A percentile compares a stretch with the other conserved stretches of the same genome.
These are phyloP conservation scores for Naganishia antarctica DNA, from an alignment of 768 basidiomycete genomes.

Conservation along the genomic window DNA sequence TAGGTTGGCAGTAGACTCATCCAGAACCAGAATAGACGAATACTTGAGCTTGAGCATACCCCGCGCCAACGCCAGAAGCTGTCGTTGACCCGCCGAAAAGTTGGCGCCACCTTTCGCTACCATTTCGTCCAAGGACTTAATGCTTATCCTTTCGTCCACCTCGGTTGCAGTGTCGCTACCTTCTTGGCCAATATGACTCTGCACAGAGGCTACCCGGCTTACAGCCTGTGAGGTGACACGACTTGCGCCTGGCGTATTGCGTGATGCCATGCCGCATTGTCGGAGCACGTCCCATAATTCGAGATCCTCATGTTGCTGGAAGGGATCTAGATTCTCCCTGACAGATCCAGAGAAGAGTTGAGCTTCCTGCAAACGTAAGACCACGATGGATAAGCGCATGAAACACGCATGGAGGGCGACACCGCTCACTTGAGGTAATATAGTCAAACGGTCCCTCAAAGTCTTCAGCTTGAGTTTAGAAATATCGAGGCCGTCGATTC, in stretches of 20 bases:
- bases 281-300: slow-evolving; percentile 40
- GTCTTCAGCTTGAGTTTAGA: slow-evolving; percentile 43
- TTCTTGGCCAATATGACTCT: slow-evolving; percentile 21
- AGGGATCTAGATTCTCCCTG: slow-evolving; percentile 49
- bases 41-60: slow-evolving; percentile 52
- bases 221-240: slow-evolving; percentile 28
- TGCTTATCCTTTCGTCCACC: slow-evolving; percentile 42
- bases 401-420: background rate
- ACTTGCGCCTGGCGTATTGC: slow-evolving; percentile 19
- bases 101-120: slow-evolving; percentile 51
- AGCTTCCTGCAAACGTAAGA: background rate
- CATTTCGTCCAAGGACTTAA: slow-evolving; percentile 46
- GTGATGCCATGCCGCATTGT: slow-evolving; percentile 39
- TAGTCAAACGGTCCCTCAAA: slow-evolving; percentile 67
- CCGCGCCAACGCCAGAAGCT: slow-evolving; percentile 60
- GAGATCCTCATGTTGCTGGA: slow-evolving; percentile 42
- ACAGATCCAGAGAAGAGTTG: slow-evolving; percentile 30
- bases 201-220: slow-evolving; percentile 29
- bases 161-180: slow-evolving; percentile 25
- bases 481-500: slow-evolving; percentile 52
- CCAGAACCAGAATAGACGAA: slow-evolving; percentile 59
- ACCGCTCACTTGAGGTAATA: slow-evolving; percentile 49
- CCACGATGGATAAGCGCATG: background rate
- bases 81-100: slow-evolving; percentile 54
- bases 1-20: slow-evolving; percentile 54